phyloP scores from a whole-genome alignment of 2,329 filamentous ascomycete genomes.

The Calonectria multiphialidica region DNA sequence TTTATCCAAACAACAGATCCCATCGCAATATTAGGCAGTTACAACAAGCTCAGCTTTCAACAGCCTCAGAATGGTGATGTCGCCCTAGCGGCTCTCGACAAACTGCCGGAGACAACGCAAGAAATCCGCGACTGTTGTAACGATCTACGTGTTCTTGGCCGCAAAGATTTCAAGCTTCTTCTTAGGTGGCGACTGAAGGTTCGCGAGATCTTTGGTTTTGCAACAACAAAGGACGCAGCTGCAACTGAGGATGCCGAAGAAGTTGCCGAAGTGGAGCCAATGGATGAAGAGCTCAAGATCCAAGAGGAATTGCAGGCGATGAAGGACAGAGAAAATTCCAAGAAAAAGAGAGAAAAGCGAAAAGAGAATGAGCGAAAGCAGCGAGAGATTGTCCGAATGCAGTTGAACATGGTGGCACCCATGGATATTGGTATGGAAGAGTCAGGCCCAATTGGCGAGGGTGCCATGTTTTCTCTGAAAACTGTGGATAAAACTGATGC shows the following conservation, averaged over 20 bases:
- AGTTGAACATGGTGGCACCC: slow-evolving; percentile 95
- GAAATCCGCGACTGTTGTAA: slow-evolving; percentile 84
- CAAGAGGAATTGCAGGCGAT: slow-evolving; percentile 88
- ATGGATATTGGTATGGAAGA: slow-evolving; percentile 97
- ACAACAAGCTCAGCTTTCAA: slow-evolving; percentile 87
- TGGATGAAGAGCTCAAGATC: slow-evolving; percentile 95
- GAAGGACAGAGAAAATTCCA: slow-evolving; percentile 81
- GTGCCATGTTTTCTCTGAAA: slow-evolving; percentile 89
- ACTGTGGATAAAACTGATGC: slow-evolving; percentile 81
- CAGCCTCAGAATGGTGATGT: slow-evolving; percentile 87
- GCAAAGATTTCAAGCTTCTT: slow-evolving; percentile 93
- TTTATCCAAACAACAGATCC: slow-evolving; percentile 96
- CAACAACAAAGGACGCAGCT: slow-evolving; percentile 76
- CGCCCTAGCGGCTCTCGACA: slow-evolving; percentile 86
- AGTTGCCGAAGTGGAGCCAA: slow-evolving; percentile 84
- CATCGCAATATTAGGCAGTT: slow-evolving; percentile 87
- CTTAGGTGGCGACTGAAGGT: slow-evolving; percentile 91
- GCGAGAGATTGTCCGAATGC: slow-evolving; percentile 94
- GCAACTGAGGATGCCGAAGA: slow-evolving; percentile 67
- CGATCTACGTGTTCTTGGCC: slow-evolving; percentile 90
- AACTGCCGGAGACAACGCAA: slow-evolving; percentile 86
- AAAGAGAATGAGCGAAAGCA: slow-evolving; percentile 95
- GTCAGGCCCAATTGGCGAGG: slow-evolving; percentile 80
- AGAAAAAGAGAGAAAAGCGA: slow-evolving; percentile 85
- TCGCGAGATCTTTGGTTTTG: slow-evolving; percentile 90